Conservation (phyloP, 768 basidiomycete species). For the Mycena olivaceomarginata region DNA sequence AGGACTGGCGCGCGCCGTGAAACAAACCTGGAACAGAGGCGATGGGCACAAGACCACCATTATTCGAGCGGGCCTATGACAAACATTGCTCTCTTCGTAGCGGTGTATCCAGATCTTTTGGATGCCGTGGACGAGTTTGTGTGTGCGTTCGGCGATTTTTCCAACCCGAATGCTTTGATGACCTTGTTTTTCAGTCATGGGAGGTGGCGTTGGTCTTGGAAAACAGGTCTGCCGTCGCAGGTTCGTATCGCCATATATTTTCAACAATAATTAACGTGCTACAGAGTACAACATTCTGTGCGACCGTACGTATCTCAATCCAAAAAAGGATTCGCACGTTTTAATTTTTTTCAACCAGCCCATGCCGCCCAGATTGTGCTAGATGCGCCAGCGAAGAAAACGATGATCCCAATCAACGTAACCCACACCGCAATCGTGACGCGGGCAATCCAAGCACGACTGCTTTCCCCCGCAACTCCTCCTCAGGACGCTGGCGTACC, state of each 20-base stretch:
- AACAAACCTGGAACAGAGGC: slow-evolving; percentile 73
- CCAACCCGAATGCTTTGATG: slow-evolving; percentile 46
- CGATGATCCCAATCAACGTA: slow-evolving; percentile 92
- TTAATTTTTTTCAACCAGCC: slow-evolving; percentile 61
- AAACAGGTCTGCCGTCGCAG: slow-evolving; percentile 86
- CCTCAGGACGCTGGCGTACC: slow-evolving; percentile 37
- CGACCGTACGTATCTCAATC: slow-evolving; percentile 76
- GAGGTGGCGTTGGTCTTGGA: slow-evolving; percentile 91
- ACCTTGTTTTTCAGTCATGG: slow-evolving; percentile 79
- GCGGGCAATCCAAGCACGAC: slow-evolving; percentile 65
- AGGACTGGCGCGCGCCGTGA: slow-evolving; percentile 78
- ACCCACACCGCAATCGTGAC: slow-evolving; percentile 91
- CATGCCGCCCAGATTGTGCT: slow-evolving; percentile 91
- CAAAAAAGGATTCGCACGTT: neutral
- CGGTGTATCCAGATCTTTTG: slow-evolving; percentile 71
- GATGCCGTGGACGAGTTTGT: slow-evolving; percentile 81
- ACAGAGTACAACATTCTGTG: slow-evolving; percentile 89
- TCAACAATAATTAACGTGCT: neutral
- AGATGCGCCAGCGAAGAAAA: slow-evolving; percentile 78
- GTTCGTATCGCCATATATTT: slow-evolving; percentile 53
- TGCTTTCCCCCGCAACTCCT: slow-evolving; percentile 64
- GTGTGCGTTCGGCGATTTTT: slow-evolving; percentile 49
- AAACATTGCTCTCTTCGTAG: slow-evolving; percentile 83
- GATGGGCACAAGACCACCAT: slow-evolving; percentile 78
- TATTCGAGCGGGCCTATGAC: slow-evolving; percentile 92